phyloP scores from a whole-genome alignment of 2,329 filamentous ascomycete genomes.

The Monosporascus sp. region DNA sequence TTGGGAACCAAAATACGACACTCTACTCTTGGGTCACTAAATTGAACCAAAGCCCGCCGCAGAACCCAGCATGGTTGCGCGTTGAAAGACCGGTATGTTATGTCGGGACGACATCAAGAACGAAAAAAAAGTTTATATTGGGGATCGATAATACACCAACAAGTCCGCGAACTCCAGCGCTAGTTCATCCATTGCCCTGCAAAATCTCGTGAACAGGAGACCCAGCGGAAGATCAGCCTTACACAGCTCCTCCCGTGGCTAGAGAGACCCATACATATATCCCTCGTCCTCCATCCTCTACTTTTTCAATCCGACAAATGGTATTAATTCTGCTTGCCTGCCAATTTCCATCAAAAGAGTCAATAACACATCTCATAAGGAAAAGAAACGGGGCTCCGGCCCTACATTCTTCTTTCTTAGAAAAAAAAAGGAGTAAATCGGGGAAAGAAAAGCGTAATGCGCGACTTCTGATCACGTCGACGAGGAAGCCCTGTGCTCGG shows the following conservation, averaged over 20 bases:
- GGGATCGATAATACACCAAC: not conserved
- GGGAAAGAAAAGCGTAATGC: not conserved
- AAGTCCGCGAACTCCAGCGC: not conserved
- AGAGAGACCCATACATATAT: not conserved
- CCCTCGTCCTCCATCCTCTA: not conserved
- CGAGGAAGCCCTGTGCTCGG: slow-evolving; percentile 8
- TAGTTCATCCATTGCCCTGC: not conserved
- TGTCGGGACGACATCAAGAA: not conserved
- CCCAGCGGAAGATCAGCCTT: not conserved
- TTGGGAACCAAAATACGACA: no score
- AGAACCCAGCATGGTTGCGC: no score
- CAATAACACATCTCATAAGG: not conserved
- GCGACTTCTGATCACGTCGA: not conserved
- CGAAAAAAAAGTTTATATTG: not conserved
- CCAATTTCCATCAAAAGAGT: not conserved
- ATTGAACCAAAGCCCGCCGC: no score
- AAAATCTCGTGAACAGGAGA: not conserved
- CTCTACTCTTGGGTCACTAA: no score
- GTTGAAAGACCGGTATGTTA: no score
- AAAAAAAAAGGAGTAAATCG: not conserved
- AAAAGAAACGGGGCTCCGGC: not conserved
- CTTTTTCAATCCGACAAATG: not conserved
- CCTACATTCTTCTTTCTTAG: not conserved
- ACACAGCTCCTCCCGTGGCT: no score
- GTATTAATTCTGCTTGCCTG: not conserved